Base-by-base conservation (phyloP, 2,329 filamentous ascomycete species). In the Cladobotryum mycophilum region DNA sequence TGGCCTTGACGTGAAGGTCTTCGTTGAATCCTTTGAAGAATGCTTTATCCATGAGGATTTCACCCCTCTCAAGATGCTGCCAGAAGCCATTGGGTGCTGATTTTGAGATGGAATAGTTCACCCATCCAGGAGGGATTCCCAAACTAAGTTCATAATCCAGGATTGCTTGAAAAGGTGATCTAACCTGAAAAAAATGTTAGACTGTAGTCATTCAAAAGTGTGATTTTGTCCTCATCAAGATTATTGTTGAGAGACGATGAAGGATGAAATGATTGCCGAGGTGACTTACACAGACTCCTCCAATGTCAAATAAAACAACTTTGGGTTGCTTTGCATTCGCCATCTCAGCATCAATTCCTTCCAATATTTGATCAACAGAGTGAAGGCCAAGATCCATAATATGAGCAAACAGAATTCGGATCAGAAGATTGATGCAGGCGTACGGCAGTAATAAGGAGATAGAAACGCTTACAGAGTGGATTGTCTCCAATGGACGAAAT, bases 151-250 rank as follows among this genome's bases (percentile, higher is more conserved):
- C 93, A 67, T 96, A 96, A 70, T 95, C 86, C 51, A 95, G 77
- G 61, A 99, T 97, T 2, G 88, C 84, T 72, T 95, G 89, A 63
- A 99, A 91, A 9, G 93, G 93, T 1, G 90, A 96, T 20, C 86
- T 75, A 49, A 96, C 89, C 91, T 95, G 30, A 4, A 3, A 52
- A 20, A 25, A 18, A 58, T 30, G 9, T 30, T 22, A 61, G 54
- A 41, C 46, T 22, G 35, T 33, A 13, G 12, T n/a, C 12, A 13
- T 18, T 9, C 9, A 22, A 41, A 22, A 13, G 40, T 7, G 40
- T 8, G 15, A 18, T 13, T 13, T 41, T 41, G 36, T n/a, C 36
- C 13, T 5, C 5, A 38, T 38, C 36, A 12, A 7, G 40, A 41
- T 20, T 20, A 5, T 17, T 13, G 40, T 41, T 41, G 15, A 17